phyloP scores from a whole-genome alignment of 2,329 filamentous ascomycete species.

The Mollisia scopiformis region DNA sequence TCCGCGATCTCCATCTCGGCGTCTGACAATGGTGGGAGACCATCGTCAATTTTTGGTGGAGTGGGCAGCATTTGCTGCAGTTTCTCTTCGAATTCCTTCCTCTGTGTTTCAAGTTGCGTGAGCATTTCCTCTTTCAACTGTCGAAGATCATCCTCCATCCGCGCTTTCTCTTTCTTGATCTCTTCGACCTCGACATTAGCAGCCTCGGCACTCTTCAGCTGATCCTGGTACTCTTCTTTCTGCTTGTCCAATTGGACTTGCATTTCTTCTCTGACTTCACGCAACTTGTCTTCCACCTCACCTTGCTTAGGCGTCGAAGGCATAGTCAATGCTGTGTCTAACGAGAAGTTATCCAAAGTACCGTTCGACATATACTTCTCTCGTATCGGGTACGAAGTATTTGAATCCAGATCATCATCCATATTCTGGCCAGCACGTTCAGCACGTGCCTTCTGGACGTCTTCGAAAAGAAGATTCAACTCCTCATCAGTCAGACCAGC shows the following conservation, averaged over 20 bases:
- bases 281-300: slow-evolving; percentile 76
- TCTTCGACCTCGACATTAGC: slow-evolving; percentile 81
- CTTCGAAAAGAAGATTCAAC: slow-evolving; percentile 89
- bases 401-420: slow-evolving; percentile 88
- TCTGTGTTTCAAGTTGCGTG: slow-evolving; percentile 79
- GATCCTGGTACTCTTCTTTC: slow-evolving; percentile 80
- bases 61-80: slow-evolving; percentile 75
- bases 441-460: slow-evolving; percentile 86
- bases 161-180: slow-evolving; percentile 77
- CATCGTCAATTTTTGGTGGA: slow-evolving; percentile 52
- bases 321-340: slow-evolving; percentile 93
- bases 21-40: slow-evolving; percentile 56
- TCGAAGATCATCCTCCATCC: slow-evolving; percentile 81
- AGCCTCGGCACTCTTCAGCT: slow-evolving; percentile 74
- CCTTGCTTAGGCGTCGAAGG: slow-evolving; percentile 85
- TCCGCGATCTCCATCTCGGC: slow-evolving; percentile 73
- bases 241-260: slow-evolving; percentile 81
- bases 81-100: slow-evolving; percentile 81
- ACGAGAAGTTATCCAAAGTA: slow-evolving; percentile 92
- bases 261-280: slow-evolving; percentile 79
- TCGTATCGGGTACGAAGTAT: slow-evolving; percentile 81
- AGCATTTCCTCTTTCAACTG: slow-evolving; percentile 88
- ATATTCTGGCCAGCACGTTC: slow-evolving; percentile 75
- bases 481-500: slow-evolving; percentile 90
- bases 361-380: slow-evolving; percentile 97